phyloP scores from a whole-genome alignment of 2,329 filamentous ascomycete genomes.

The Phaeosphaeriaceae sp. region DNA sequence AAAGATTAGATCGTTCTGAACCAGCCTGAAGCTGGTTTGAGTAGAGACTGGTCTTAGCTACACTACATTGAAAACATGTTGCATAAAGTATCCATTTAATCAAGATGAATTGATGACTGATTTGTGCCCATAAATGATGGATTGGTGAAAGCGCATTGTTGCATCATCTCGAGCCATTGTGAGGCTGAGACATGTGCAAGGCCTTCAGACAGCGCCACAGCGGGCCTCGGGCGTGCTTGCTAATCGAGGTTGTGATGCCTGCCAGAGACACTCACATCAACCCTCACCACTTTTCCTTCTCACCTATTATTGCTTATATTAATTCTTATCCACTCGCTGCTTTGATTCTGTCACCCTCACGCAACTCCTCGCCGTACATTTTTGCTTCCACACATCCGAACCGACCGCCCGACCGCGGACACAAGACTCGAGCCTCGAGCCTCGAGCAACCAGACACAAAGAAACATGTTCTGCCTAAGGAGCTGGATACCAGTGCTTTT shows the following conservation, averaged over 20 bases:
- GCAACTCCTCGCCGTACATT: not conserved
- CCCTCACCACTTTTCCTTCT: slow-evolving; percentile 9
- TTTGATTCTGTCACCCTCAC: slow-evolving; percentile 6
- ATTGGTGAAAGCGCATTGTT: slow-evolving; percentile 2
- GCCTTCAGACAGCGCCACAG: slow-evolving; percentile 6
- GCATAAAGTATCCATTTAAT: not conserved
- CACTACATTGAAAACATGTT: too few relatives aligned
- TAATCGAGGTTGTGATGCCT: slow-evolving; percentile 4
- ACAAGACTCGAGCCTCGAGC: too few relatives aligned
- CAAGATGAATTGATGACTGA: not conserved
- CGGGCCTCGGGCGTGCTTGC: slow-evolving; percentile 12
- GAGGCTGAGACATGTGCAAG: slow-evolving; percentile 14
- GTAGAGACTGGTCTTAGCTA: not conserved
- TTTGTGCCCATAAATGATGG: too few relatives aligned
- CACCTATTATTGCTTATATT: slow-evolving; percentile 6
- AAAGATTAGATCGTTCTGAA: not conserved
- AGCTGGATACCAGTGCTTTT: slow-evolving; percentile 61
- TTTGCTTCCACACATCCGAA: slow-evolving; percentile 2
- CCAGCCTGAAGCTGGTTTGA: not conserved
- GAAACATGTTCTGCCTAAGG: slow-evolving; percentile 69
- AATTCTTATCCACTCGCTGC: slow-evolving; percentile 16
- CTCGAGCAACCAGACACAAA: slow-evolving; percentile 1
- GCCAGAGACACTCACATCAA: slow-evolving; percentile 6
- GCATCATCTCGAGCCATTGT: slow-evolving; percentile 6
- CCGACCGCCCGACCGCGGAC: slow-evolving; percentile 1